Conservation (phyloP, 495 filamentous ascomycete species). For the Aspergillus campestris region DNA sequence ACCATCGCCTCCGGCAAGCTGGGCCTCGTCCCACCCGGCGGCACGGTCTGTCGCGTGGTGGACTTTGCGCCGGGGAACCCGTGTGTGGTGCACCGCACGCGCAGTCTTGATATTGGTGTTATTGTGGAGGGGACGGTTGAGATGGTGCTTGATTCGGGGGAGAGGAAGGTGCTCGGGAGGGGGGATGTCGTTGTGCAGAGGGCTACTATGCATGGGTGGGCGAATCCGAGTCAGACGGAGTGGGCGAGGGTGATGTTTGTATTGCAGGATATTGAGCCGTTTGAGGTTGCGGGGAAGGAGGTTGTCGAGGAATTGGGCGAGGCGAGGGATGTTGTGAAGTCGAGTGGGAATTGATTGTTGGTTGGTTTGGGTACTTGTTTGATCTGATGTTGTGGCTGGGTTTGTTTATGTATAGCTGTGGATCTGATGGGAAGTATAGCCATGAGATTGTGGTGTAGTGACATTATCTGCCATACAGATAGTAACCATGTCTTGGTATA, state of each 20-base stretch:
- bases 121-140: slow-evolving; percentile 70
- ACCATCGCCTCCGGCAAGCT: slow-evolving; percentile 27
- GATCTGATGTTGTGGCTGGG: no score
- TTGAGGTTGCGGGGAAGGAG: slow-evolving; percentile 32
- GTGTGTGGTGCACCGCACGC: slow-evolving; percentile 61
- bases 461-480: no score
- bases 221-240: slow-evolving; percentile 27
- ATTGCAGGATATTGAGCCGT: slow-evolving; percentile 38
- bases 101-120: slow-evolving; percentile 66
- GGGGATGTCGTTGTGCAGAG: slow-evolving; percentile 65
- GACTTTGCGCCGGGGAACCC: slow-evolving; percentile 59
- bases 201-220: slow-evolving; percentile 41
- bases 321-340: slow-evolving; percentile 10
- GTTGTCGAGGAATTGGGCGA: slow-evolving; percentile 43
- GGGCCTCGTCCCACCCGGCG: slow-evolving; percentile 45
- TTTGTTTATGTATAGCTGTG: no score
- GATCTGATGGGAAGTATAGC: no score
- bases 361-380: no score
- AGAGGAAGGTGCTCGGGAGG: slow-evolving; percentile 54
- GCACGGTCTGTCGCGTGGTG: slow-evolving; percentile 44
- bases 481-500: no score
- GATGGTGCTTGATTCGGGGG: slow-evolving; percentile 62
- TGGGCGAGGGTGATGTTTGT: slow-evolving; percentile 55
- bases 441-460: no score
- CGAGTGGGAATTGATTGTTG: slow-evolving; percentile 38